Conservation (phyloP, 345 rosid species). For the Salix suchowensis region DNA sequence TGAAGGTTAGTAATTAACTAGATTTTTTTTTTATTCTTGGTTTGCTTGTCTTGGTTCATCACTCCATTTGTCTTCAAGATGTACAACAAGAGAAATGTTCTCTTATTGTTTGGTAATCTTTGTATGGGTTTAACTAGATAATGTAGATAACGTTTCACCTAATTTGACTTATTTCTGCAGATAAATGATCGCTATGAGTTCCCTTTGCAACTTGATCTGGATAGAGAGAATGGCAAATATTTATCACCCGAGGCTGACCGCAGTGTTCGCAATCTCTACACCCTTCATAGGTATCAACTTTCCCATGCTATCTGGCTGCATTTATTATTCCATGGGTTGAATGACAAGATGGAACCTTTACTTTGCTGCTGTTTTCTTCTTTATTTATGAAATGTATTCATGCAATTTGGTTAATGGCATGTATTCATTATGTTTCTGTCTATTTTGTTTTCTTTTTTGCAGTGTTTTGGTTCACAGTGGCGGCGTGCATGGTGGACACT, state of each 20-base stretch:
- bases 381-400: background rate
- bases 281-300: slow-evolving; percentile 74
- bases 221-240: slow-evolving; percentile 29
- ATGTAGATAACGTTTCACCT: background rate
- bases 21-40: background rate
- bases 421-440: background rate
- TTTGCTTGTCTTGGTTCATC: background rate
- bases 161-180: slow-evolving; percentile 6
- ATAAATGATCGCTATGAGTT: slow-evolving; percentile 37
- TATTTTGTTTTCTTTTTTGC: slow-evolving; percentile 18
- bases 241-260: slow-evolving; percentile 34
- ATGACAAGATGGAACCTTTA: background rate
- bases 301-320: background rate
- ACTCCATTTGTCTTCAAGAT: background rate
- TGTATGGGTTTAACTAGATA: background rate
- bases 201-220: slow-evolving; percentile 37
- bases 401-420: background rate
- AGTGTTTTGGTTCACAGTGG: slow-evolving; percentile 99
- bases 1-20: slow-evolving; percentile 31
- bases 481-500: slow-evolving; percentile 97
- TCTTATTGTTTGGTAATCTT: background rate
- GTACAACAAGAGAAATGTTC: background rate
- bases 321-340: background rate
- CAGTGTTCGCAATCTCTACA: slow-evolving; percentile 32
- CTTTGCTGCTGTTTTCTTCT: background rate